A percentile compares a stretch with the other conserved stretches of the same genome.
phyloP scores from a whole-genome alignment of 345 rosid genomes.

The Arabidopsis thaliana region TAIR10.1 NC_003074.8:8650501-8651000 shows the following conservation, averaged over 20 bases:
- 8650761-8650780: slow-evolving; percentile 75
- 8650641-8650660: slow-evolving; percentile 83
- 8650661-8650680: slow-evolving; percentile 42
- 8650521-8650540: not conserved
- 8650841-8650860: slow-evolving; percentile 4
- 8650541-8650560: slow-evolving; percentile 5
- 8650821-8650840: slow-evolving; percentile 2
- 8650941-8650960: slow-evolving; percentile 96
- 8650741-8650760: slow-evolving; percentile 89
- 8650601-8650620: slow-evolving; percentile 77
- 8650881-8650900: not conserved
- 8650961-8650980: slow-evolving; percentile 86
- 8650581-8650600: slow-evolving; percentile 70
- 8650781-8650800: slow-evolving; percentile 73
- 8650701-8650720: slow-evolving; percentile 19
- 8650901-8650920: slow-evolving; percentile 62
- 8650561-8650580: slow-evolving; percentile 26
- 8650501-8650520: slow-evolving; percentile 68
- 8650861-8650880: slow-evolving; percentile 20
- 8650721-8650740: slow-evolving; percentile 14
- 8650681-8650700: slow-evolving; percentile 8
- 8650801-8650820: slow-evolving; percentile 63
- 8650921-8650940: slow-evolving; percentile 79
- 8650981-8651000: slow-evolving; percentile 98
- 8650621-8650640: slow-evolving; percentile 68